phyloP scores from a whole-genome alignment of 2,329 filamentous ascomycete genomes.

The Colletotrichum tofieldiae region DNA sequence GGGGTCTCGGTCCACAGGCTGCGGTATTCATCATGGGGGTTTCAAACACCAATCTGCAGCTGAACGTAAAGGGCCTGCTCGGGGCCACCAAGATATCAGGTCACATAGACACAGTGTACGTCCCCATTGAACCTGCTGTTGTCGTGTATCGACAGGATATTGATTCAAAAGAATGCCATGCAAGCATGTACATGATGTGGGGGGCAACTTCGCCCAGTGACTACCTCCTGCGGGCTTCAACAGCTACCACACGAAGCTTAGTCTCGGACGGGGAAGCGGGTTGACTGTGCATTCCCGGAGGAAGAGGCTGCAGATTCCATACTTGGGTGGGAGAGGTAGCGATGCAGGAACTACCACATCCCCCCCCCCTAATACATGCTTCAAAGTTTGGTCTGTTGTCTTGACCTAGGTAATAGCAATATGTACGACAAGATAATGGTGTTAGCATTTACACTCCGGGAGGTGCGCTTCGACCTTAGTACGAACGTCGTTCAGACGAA shows the following conservation, averaged over 20 bases:
- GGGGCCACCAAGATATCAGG: neutral
- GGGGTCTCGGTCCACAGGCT: neutral
- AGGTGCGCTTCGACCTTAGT: neutral
- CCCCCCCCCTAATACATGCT: neutral
- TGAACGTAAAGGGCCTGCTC: neutral
- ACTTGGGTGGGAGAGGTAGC: neutral
- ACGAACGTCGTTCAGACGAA: neutral
- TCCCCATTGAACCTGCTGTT: neutral
- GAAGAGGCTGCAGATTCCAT: slow-evolving; percentile 7
- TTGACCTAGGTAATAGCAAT: neutral
- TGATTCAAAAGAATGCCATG: slow-evolving; percentile 1
- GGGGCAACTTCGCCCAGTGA: slow-evolving; percentile 7
- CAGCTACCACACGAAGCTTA: slow-evolving; percentile 27
- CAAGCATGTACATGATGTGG: neutral
- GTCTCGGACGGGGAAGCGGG: neutral
- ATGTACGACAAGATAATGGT: neutral
- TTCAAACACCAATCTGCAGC: slow-evolving; percentile 15
- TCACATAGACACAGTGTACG: slow-evolving; percentile 22
- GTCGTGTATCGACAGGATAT: neutral
- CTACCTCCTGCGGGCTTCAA: slow-evolving; percentile 7
- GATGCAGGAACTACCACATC: slow-evolving; percentile 10
- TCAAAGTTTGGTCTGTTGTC: neutral
- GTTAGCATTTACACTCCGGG: neutral
- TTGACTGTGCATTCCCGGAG: slow-evolving; percentile 20
- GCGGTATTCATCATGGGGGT: neutral